These are phyloP conservation scores for Aspergillus calidoustus DNA, from an alignment of 2,329 filamentous ascomycete species.

Conservation along the genomic window DNA sequence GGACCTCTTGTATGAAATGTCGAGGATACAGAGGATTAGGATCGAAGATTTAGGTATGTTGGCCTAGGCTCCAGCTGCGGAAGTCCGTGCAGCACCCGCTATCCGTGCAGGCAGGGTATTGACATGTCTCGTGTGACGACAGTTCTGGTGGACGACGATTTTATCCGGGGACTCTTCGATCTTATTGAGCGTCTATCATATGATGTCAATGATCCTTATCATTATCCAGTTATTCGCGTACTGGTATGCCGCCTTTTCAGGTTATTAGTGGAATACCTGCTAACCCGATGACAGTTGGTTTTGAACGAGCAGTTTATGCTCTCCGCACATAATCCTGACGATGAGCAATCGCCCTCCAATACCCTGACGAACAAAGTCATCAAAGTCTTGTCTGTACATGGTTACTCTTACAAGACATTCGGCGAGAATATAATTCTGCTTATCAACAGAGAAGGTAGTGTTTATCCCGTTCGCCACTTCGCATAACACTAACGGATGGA, in stretches of 20 bases:
- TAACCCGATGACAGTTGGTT: constrained; percentile 68
- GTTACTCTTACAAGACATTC: constrained; percentile 85
- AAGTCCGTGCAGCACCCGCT: background rate
- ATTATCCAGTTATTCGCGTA: constrained; percentile 92
- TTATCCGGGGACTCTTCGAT: constrained; percentile 80
- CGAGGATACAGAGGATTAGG: constrained; percentile 81
- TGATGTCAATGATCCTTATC: constrained; percentile 89
- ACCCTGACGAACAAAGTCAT: constrained; percentile 89
- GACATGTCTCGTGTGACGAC: constrained; percentile 5
- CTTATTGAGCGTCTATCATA: constrained; percentile 87
- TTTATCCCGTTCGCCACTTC: background rate
- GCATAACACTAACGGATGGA: constrained; percentile 19
- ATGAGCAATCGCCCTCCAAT: constrained; percentile 46
- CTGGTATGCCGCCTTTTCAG: constrained; percentile 63
- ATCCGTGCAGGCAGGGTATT: background rate
- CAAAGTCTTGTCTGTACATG: constrained; percentile 83
- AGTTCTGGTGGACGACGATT: constrained; percentile 72
- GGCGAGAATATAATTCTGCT: constrained; percentile 96
- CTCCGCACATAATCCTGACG: constrained; percentile 60
- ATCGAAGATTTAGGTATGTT: constrained; percentile 74
- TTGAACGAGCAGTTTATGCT: constrained; percentile 99
- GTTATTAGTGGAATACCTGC: constrained; percentile 21
- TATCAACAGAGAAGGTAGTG: constrained; percentile 80
- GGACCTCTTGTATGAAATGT: constrained; percentile 95
- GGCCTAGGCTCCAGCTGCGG: background rate